Base-by-base conservation (phyloP, 768 basidiomycete genomes). In the Cyathus striatus region DNA sequence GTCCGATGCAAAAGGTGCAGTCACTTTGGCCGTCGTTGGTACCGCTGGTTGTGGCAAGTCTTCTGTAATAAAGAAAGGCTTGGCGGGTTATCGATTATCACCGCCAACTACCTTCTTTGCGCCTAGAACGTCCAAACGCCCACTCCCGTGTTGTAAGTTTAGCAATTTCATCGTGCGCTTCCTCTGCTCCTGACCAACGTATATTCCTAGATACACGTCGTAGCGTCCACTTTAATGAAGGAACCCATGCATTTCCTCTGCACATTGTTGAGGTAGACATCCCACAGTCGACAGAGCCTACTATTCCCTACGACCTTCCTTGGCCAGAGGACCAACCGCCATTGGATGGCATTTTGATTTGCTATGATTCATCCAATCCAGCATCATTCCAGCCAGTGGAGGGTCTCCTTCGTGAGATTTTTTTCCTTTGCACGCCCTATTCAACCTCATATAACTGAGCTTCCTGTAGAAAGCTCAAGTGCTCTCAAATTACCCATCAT, bases 31-130 rank as follows among this genome's bases (percentile, higher is more conserved):
- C 23, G 81, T 98, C 24, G 73, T 94, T 27, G 95, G 95, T 12
- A 74, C 79, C 10, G 61, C 73, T 27, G 76, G 81, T 24, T 91
- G 87, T 46, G 95, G 94, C 47, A 97, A 97, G 64, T 84, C 89
- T 1, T 78, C 81, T 2, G 74, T 90, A 39, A 87, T 96, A 48
- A 69, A 72, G 25, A 84, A 83, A 57, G 92, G 90, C 9, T 68
- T 92, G 43, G 81, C 78, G 49, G 69, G 73, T 2, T 83, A 79
- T 51, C 67, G 70, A 13, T 65, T 87, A 13, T 64, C 67, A 24
- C 72, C 76, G 41, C 59, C 75, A 23, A 56, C 56, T 16, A 58
- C 60, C 32, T 44, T 60, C 23, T 46, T 42, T 54, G 64, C 54
- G 56, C 62, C 51, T 52, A 65, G 44, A 48, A 59, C n/a, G 47